phyloP scores from a whole-genome alignment of 495 filamentous ascomycete species.

The Aspergillus asperescens region DNA sequence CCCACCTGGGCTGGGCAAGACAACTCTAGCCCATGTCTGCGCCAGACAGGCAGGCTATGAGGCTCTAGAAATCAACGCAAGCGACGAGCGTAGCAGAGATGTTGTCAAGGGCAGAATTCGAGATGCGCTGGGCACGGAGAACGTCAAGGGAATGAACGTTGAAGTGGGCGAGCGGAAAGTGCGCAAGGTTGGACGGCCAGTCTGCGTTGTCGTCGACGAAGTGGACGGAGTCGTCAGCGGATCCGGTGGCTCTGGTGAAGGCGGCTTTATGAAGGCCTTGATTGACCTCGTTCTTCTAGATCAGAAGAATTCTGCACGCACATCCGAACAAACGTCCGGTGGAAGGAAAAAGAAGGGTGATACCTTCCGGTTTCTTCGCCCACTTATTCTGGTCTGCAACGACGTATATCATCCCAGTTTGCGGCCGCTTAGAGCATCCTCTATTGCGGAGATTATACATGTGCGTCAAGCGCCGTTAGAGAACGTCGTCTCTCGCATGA shows the following conservation, averaged over 20 bases:
- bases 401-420: constrained; percentile 94
- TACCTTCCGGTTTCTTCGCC: constrained; percentile 76
- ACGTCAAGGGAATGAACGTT: constrained; percentile 74
- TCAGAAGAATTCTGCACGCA: constrained; percentile 64
- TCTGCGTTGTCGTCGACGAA: constrained; percentile 93
- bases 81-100: constrained; percentile 91
- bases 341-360: constrained; percentile 65
- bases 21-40: constrained; percentile 92
- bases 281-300: constrained; percentile 83
- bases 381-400: constrained; percentile 91
- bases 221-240: constrained; percentile 89
- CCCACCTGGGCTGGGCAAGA: constrained; percentile 91
- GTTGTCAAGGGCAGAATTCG: constrained; percentile 87
- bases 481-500: constrained; percentile 76
- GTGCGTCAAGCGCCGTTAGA: constrained; percentile 83
- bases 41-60: constrained; percentile 93
- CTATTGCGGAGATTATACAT: constrained; percentile 83
- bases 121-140: constrained; percentile 85
- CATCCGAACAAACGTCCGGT: constrained; percentile 28
- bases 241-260: constrained; percentile 62
- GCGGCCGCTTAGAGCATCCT: constrained; percentile 72
- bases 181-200: constrained; percentile 71
- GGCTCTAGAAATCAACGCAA: constrained; percentile 91
- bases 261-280: constrained; percentile 90
- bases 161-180: constrained; percentile 57